Evolutionary conservation across 306 rosid species (phyloP).

Genomic region (Fragaria iinumae): DNA sequence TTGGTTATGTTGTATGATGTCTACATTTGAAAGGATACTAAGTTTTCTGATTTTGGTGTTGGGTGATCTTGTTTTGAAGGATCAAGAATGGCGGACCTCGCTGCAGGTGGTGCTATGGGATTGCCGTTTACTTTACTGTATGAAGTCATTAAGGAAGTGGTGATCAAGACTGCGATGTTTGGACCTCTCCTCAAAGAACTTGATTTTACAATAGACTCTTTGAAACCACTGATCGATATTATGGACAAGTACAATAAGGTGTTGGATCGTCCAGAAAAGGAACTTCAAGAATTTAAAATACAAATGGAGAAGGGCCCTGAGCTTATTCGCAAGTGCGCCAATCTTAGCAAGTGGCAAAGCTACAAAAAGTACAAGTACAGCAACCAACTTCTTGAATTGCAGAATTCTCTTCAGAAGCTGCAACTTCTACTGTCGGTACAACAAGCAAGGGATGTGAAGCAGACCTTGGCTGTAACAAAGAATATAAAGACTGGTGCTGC

Average conservation of each 20-base stretch:
- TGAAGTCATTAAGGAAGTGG: constrained; percentile 7
- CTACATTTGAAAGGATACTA: neutral
- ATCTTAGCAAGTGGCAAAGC: constrained; percentile 37
- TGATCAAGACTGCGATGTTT: neutral
- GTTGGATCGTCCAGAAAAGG: constrained; percentile 33
- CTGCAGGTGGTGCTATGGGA: neutral
- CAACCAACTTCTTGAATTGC: constrained; percentile 34
- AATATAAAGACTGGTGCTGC: neutral
- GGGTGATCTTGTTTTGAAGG: neutral
- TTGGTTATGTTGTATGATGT: neutral
- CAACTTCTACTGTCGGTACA: constrained; percentile 21
- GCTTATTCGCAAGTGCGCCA: constrained; percentile 29
- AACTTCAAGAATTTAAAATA: constrained; percentile 9
- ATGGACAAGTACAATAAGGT: constrained; percentile 16
- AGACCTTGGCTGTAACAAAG: neutral
- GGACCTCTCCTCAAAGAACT: neutral
- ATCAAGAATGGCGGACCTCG: neutral
- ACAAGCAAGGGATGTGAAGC: constrained; percentile 19
- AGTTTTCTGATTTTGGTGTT: neutral
- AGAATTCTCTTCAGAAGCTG: constrained; percentile 25
- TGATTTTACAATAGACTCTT: neutral
- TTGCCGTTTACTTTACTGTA: neutral
- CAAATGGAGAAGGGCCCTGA: constrained; percentile 17
- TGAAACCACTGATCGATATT: constrained; percentile 20
- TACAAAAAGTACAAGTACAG: constrained; percentile 26